A percentile compares a stretch with the other conserved stretches of the same genome.
Conservation (phyloP, 371 early-diverging fungal species). For the Syncephalis fuscata region DNA sequence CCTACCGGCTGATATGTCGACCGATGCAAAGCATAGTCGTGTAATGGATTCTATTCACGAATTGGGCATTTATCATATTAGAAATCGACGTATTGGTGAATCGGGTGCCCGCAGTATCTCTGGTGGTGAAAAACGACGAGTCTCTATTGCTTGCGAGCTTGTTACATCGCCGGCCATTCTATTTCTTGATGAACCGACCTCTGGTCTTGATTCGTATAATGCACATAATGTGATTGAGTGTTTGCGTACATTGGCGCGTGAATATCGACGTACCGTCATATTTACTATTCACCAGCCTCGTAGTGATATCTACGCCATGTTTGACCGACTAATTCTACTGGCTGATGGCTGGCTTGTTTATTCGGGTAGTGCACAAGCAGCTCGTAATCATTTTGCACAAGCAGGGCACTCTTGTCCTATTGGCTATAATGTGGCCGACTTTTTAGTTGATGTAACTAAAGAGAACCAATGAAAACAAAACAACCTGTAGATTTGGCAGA, state of each 20-base stretch:
- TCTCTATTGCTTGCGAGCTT: slow-evolving; percentile 80
- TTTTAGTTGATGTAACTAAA: slow-evolving; percentile 64
- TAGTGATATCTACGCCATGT: slow-evolving; percentile 73
- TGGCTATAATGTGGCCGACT: slow-evolving; percentile 90
- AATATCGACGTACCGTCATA: slow-evolving; percentile 73
- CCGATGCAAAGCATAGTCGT: slow-evolving; percentile 23
- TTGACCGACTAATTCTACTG: slow-evolving; percentile 77
- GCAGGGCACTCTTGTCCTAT: slow-evolving; percentile 70
- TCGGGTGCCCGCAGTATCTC: slow-evolving; percentile 61
- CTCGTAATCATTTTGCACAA: slow-evolving; percentile 36
- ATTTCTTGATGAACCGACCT: slow-evolving; percentile 82
- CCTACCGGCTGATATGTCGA: slow-evolving; percentile 39
- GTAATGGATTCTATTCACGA: slow-evolving; percentile 51
- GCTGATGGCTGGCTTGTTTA: slow-evolving; percentile 70
- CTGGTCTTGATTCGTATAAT: slow-evolving; percentile 85
- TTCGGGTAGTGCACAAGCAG: slow-evolving; percentile 42
- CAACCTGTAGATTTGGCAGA: no score
- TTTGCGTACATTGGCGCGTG: slow-evolving; percentile 61
- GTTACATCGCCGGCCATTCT: slow-evolving; percentile 68
- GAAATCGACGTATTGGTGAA: slow-evolving; percentile 43
- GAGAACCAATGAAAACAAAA: slow-evolving; percentile 6
- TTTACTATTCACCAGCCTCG: slow-evolving; percentile 95
- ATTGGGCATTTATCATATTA: slow-evolving; percentile 45
- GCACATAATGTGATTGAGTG: slow-evolving; percentile 81
- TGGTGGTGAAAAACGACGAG: slow-evolving; percentile 89